Evolutionary conservation across 805 yeast genomes (phyloP).

Genomic region (Pichia gijzeniarum): DNA sequence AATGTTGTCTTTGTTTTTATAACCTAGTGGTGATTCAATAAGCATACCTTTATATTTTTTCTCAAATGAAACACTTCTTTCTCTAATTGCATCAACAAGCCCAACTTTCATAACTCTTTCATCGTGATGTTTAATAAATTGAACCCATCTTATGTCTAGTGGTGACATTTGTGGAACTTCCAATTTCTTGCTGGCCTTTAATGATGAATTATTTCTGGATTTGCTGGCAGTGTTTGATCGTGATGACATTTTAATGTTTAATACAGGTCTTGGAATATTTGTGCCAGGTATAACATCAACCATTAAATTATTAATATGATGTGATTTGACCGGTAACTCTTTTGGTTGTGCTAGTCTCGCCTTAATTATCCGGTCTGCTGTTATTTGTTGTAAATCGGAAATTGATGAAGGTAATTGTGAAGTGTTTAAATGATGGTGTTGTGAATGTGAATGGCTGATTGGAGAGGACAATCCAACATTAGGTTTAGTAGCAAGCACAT

Average conservation of each 20-base stretch:
- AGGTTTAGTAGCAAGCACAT: neutral
- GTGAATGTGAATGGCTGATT: neutral
- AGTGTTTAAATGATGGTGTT: neutral
- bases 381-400: constrained; percentile 2
- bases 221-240: constrained; percentile 8
- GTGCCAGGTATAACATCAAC: constrained; percentile 52
- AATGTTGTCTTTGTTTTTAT: constrained; percentile 32
- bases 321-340: neutral
- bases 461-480: neutral
- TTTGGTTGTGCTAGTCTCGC: constrained; percentile 1
- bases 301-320: neutral
- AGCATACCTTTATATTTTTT: constrained; percentile 50
- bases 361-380: constrained; percentile 9
- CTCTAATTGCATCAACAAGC: constrained; percentile 40
- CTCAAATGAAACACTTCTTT: constrained; percentile 46
- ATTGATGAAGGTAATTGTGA: neutral
- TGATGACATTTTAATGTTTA: constrained; percentile 31
- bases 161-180: constrained; percentile 43
- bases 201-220: constrained; percentile 13
- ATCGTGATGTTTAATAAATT: constrained; percentile 44
- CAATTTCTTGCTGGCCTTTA: neutral
- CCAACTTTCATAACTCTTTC: constrained; percentile 59
- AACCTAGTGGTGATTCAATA: constrained; percentile 55
- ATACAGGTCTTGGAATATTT: constrained; percentile 46
- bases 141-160: constrained; percentile 54